Conservation (phyloP, 192 early-diverging fungal genomes). For the Linnemannia schmuckeri region DNA sequence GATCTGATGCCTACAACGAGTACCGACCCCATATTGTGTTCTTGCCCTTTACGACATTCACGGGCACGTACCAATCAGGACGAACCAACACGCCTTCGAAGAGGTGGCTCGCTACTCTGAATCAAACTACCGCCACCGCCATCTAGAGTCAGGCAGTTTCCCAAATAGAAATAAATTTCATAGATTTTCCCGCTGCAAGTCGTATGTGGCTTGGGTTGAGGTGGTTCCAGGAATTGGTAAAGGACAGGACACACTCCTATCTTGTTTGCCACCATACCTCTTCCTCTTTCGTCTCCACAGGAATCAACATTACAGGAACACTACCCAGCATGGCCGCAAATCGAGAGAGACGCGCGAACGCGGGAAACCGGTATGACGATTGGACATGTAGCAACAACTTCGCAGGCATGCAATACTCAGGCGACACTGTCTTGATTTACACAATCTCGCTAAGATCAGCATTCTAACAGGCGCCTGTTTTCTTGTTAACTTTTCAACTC, state of each 20-base stretch:
- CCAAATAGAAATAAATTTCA: neutral
- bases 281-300: neutral
- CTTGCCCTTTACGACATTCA: neutral
- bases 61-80: neutral
- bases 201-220: neutral
- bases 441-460: too few relatives aligned
- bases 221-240: neutral
- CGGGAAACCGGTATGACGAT: constrained; percentile 38
- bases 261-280: neutral
- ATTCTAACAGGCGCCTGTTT: neutral
- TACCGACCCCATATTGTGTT: constrained; percentile 12
- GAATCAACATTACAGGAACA: neutral
- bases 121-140: neutral
- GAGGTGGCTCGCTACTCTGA: neutral
- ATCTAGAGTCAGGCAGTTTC: neutral
- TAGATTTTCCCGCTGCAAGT: neutral
- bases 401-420: neutral
- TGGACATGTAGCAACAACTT: too few relatives aligned
- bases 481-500: neutral
- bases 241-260: neutral
- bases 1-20: constrained; percentile 11
- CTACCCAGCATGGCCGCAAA: constrained; percentile 32
- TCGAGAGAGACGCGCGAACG: constrained; percentile 35
- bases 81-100: neutral
- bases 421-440: neutral